Evolutionary conservation across 306 rosid genomes (phyloP), one percentile per base, ranked within the genome.

Genomic region (Phaseolus lunatus): DNA sequence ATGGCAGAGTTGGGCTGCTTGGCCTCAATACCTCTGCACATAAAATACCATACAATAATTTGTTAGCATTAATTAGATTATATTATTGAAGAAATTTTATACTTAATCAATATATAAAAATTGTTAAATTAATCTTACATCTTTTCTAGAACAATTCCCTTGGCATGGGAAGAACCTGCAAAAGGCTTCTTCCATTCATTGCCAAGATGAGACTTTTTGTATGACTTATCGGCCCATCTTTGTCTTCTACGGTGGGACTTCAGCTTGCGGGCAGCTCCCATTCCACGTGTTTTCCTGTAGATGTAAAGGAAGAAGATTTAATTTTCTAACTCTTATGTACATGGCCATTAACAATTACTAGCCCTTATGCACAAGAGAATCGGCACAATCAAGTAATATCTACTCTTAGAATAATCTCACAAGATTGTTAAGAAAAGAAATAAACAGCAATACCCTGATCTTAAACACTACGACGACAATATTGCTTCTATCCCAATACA

Each of bases 1-100:
- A 91, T 91, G 72, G 96, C 96, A 78, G 94, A 91, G 81, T 91
- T 91, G 6, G 94, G 94, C 88, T 91, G 96, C 89, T 91, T 91
- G 44, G 96, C 96, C 75, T 91, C 96, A 79, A 91, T 91, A 39
- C 96, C 96, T 9, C 96, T 91, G 90, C 59, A 66, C 9, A 80
- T 6, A 57, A 22, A 43, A 19, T 62, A 43, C 20, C 31, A 7
- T 65, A 9, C 50, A 7, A 43, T 15, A 53, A 35, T 31, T 19
- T 5, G 14, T 68, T 13, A 43, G 22, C 4, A 72, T 22, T 24
- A 9, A 72, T 22, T 24, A 9, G 1, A 50, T 50, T 8, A 54
- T 26, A 29, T 7, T 49, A 39, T 7, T 12, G 9, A 63, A 5
- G 1, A 7, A 31, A 37, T 15, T 26, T 18, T 2, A 18, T 0